Evolutionary conservation across 2,329 filamentous ascomycete species (phyloP), one percentile per base, ranked within the genome.

Genomic region (Paramyrothecium sp.): DNA sequence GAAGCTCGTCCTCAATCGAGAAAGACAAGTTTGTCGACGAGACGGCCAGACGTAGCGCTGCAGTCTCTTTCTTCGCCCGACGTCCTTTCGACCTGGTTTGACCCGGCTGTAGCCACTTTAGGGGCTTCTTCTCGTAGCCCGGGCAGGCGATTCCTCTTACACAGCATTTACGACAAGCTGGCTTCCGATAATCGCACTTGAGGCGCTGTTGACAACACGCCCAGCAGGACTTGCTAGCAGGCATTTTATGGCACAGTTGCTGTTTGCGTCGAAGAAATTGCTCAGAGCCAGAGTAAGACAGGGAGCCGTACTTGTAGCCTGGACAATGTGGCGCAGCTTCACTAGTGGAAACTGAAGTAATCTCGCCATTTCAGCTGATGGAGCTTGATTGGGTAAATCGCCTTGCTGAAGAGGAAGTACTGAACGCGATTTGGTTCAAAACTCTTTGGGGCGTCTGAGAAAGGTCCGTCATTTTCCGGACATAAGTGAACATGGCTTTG

Each of bases 51-150:
- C 17, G 44, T 53, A 12, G 53, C 51, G 16, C 47, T 34, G 33
- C 57, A 57, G 54, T 54, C 41, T 60, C 60, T 3, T 49, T 51
- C n/a, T 55, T 56, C 4, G 58, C 57, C 16, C 57, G 54, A 10
- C 57, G 53, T 2, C 58, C 58, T 46, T 64, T 64, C 26, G 61
- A 64, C 38, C 61, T 55, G 7, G 61, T 64, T 51, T 64, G 59
- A 8, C 62, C 62, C 2, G 62, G 61, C 46, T 58, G 51, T 3
- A 64, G 56, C 63, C 60, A 65, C 53, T 58, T 60, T 11, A 64
- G 56, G 19, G 63, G 62, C 53, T 62, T 65, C 50, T 60, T 55
- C 16, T 57, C 63, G 54, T 65, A 65, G 3, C 62, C 62, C 3
- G 62, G 57, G 33, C 62, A 64, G 13, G 51, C 12, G 10, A 56